These are phyloP conservation scores for Ceriops zippeliana DNA, from an alignment of 345 rosid genomes.

Conservation along the genomic window DNA sequence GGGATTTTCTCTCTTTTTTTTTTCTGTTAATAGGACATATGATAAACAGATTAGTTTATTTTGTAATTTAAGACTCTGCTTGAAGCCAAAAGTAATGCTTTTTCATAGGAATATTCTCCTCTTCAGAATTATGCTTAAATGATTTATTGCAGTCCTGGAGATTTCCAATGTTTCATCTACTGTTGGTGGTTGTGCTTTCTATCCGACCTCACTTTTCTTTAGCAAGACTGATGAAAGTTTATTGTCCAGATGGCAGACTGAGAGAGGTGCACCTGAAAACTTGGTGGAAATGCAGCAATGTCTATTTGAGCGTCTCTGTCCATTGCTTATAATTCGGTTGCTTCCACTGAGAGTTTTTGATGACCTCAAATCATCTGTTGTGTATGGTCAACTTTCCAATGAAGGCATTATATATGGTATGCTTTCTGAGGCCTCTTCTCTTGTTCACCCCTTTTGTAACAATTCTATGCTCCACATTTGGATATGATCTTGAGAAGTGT, in stretches of 20 bases:
- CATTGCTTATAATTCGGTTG: conserved; percentile 70
- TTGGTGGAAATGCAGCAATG: conserved; percentile 36
- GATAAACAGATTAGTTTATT: too few species aligned
- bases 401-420: conserved; percentile 42
- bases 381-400: conserved; percentile 55
- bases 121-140: neutral
- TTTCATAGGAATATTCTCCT: neutral
- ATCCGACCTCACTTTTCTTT: conserved; percentile 4
- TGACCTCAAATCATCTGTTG: conserved; percentile 41
- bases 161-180: neutral
- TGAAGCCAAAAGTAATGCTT: too few species aligned
- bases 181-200: neutral
- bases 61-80: too few species aligned
- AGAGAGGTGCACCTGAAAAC: conserved; percentile 30
- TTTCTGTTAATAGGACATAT: too few species aligned
- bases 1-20: neutral
- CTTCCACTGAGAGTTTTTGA: conserved; percentile 82
- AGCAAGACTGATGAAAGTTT: conserved; percentile 38
- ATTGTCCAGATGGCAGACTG: conserved; percentile 35
- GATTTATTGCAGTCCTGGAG: neutral
- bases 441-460: conserved; percentile 3
- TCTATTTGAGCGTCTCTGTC: conserved; percentile 78
- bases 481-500: neutral
- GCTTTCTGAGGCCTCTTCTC: conserved; percentile 9
- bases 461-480: neutral